These are phyloP conservation scores for Symbiodinium natans DNA, from an alignment of 73 alveolate genomes.

Conservation along the genomic window DNA sequence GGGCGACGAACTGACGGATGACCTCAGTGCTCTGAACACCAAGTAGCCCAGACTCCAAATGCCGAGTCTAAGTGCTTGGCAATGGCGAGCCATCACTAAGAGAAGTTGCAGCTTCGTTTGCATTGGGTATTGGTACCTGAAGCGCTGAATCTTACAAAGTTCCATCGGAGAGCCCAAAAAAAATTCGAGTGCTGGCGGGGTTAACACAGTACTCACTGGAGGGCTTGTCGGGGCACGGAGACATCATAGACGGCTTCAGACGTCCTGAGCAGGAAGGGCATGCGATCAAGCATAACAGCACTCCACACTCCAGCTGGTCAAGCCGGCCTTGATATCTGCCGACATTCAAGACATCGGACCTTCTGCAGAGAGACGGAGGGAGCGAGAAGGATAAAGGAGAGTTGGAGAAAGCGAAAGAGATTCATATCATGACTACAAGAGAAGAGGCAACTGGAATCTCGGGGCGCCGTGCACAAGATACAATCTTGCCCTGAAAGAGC, in stretches of 20 bases:
- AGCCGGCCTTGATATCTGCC: conserved; percentile 46
- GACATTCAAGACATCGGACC: conserved; percentile 55
- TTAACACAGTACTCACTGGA: not conserved
- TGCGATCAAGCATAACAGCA: not conserved
- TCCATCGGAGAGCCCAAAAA: too few relatives aligned
- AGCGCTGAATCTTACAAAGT: too few relatives aligned
- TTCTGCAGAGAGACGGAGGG: not conserved
- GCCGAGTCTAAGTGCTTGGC: not conserved
- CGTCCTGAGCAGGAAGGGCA: conserved; percentile 33
- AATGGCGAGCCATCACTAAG: conserved; percentile 60
- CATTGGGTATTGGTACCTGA: conserved; percentile 88
- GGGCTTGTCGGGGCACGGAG: conserved; percentile 15
- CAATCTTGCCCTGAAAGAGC: conserved; percentile 85
- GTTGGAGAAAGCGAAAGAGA: too few relatives aligned
- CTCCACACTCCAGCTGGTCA: not conserved
- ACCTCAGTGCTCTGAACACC: not conserved
- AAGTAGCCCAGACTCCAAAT: too few relatives aligned
- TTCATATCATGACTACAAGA: too few relatives aligned
- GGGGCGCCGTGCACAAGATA: conserved; percentile 29
- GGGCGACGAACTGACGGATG: conserved; percentile 12
- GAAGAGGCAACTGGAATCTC: not conserved
- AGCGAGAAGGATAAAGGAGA: too few relatives aligned
- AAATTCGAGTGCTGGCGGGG: too few relatives aligned
- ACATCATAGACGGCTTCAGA: conserved; percentile 82
- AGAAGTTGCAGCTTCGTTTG: conserved; percentile 61